Conservation (phyloP, 805 yeast genomes). For the Wickerhamiella shivajii region DNA sequence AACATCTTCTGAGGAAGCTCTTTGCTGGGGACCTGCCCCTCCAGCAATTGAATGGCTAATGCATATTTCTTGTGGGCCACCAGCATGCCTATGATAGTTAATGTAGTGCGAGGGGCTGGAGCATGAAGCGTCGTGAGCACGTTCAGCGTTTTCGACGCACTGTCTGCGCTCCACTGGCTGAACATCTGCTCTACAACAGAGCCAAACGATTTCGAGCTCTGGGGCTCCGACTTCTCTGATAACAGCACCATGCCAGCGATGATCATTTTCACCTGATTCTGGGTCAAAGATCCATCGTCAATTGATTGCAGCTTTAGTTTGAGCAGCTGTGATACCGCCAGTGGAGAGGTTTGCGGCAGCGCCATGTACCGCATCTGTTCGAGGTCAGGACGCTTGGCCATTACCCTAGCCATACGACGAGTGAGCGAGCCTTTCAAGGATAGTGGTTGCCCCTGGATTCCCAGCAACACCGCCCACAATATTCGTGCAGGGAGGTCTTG, state of each 20-base stretch:
- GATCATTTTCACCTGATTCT: slow-evolving; percentile 16
- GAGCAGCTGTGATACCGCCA: slow-evolving; percentile 13
- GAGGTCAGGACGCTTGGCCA: slow-evolving; percentile 19
- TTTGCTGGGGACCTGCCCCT: slow-evolving; percentile 9
- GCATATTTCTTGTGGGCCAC: slow-evolving; percentile 10
- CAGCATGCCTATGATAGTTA: slow-evolving; percentile 7
- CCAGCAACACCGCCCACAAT: slow-evolving; percentile 20
- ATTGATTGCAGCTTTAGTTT: slow-evolving; percentile 4
- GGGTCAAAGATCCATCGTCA: background rate
- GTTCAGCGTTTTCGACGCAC: slow-evolving; percentile 5
- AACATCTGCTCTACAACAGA: slow-evolving; percentile 12
- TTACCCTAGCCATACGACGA: slow-evolving; percentile 7
- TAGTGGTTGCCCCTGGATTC: slow-evolving; percentile 4
- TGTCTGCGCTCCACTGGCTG: slow-evolving; percentile 11
- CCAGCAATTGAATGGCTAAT: slow-evolving; percentile 15
- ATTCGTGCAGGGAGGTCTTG: slow-evolving; percentile 14
- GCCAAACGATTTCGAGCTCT: slow-evolving; percentile 1
- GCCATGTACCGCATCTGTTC: slow-evolving; percentile 24
- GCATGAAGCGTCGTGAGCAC: slow-evolving; percentile 1
- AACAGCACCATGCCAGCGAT: slow-evolving; percentile 19
- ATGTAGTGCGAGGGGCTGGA: slow-evolving; percentile 7
- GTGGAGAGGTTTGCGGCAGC: slow-evolving; percentile 13
- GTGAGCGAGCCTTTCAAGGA: slow-evolving; percentile 7
- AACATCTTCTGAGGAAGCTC: slow-evolving; percentile 8
- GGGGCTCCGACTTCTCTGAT: slow-evolving; percentile 14